Conservation (phyloP, 2,329 filamentous ascomycete species). For the Magnaporthiopsis incrustans region DNA sequence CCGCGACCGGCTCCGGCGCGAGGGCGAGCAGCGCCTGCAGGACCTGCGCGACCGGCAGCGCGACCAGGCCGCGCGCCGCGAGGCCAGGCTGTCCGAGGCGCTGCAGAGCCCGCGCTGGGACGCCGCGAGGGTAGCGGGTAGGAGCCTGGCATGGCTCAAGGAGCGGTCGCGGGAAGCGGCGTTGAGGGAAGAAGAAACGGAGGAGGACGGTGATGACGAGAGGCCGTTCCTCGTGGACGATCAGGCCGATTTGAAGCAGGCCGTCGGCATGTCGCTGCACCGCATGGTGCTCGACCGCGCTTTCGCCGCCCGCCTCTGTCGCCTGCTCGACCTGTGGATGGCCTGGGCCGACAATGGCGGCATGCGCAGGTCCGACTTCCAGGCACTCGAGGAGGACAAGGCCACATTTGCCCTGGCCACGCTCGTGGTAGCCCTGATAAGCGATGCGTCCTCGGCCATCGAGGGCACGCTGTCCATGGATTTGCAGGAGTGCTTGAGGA, state of each 20-base stretch:
- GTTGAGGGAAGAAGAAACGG: conserved; percentile 7
- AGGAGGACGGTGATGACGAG: background rate
- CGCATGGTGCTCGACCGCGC: conserved; percentile 42
- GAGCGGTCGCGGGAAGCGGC: conserved; percentile 11
- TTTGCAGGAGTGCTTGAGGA: conserved; percentile 44
- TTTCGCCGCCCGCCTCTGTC: conserved; percentile 31
- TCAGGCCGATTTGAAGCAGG: conserved; percentile 26
- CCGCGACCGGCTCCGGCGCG: conserved; percentile 31
- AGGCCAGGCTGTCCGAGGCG: conserved; percentile 39
- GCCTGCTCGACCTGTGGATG: conserved; percentile 44
- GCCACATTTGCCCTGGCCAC: conserved; percentile 39
- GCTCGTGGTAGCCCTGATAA: conserved; percentile 38
- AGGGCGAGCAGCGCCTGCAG: conserved; percentile 35
- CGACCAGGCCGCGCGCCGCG: conserved; percentile 31
- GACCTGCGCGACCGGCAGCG: conserved; percentile 36
- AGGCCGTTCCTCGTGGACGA: background rate
- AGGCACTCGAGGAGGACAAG: conserved; percentile 27
- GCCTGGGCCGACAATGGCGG: conserved; percentile 47
- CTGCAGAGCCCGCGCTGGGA: conserved; percentile 47
- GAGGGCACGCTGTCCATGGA: conserved; percentile 43
- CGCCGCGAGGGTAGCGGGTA: conserved; percentile 34
- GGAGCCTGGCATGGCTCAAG: conserved; percentile 37
- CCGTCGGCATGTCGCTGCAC: conserved; percentile 39
- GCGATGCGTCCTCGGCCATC: conserved; percentile 33
- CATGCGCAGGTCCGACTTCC: conserved; percentile 38